Base-by-base conservation (phyloP, 2,329 filamentous ascomycete species). In the Aureobasidium melanogenum region DNA sequence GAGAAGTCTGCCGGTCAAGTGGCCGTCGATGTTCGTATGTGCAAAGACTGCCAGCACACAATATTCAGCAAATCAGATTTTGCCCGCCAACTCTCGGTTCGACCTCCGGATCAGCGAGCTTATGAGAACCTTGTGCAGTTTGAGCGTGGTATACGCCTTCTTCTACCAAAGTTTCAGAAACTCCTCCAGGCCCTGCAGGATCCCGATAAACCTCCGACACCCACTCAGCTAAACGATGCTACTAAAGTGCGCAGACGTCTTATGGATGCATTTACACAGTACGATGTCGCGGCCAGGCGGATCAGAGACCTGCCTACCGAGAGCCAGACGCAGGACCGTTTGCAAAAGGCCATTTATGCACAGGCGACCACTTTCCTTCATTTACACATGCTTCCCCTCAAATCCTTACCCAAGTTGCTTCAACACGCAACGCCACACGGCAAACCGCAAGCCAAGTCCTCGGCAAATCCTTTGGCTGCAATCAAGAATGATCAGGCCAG, bases 111-210 rank as follows among this genome's bases (percentile, higher is more conserved):
- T 67, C 86, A 92, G 69, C 85, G 88, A 39, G 85, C 89, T 0
- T 97, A 95, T 72, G 88, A 86, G 68, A 95, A 91, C 14, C 79
- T 97, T 1, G 79, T 86, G 0, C 90, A 96, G 69, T 96, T 96
- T 66, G 90, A 97, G 75, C 82, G 88, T 62, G 92, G 92, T 41
- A 96, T 97, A 66, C 83, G 86, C 36, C 79, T 90, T 59, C 80
- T 96, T 44, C 79, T 96, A 62, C 92, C 92, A 0, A 85, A 86
- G 7, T 97, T 97, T 66, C 92, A 96, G 69, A 88, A 87, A 63
- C 79, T 91, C 0, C 79, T 97, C 2, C 69, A 84, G 6, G 82
- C 85, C 1, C 75, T 97, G 4, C 91, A 96, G 75, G 84, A 88
- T 66, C 84, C 85, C 0, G 83, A 85, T 28, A 82, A 82, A 44